These are phyloP conservation scores for Dipodascopsis uninucleata DNA, from an alignment of 805 yeast species.

Conservation along the genomic window DNA sequence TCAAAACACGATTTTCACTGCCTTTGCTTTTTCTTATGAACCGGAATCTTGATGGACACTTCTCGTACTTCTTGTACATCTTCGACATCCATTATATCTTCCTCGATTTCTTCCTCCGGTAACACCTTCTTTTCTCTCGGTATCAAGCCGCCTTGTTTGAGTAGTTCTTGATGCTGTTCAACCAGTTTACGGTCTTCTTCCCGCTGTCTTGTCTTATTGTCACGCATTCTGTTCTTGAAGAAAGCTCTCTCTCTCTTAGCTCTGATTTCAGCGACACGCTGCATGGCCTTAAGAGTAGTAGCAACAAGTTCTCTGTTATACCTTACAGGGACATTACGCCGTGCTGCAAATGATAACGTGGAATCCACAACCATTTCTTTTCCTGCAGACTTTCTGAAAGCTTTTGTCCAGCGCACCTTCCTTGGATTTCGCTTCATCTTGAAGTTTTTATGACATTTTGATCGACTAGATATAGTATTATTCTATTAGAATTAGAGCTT, in stretches of 20 bases:
- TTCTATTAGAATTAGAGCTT: constrained; percentile 2
- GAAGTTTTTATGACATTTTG: constrained; percentile 96
- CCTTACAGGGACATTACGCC: constrained; percentile 97
- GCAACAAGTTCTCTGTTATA: constrained; percentile 95
- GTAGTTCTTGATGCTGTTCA: constrained; percentile 80
- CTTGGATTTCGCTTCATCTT: constrained; percentile 98
- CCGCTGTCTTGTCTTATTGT: constrained; percentile 83
- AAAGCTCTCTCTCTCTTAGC: constrained; percentile 95
- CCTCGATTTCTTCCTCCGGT: constrained; percentile 46
- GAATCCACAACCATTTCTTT: constrained; percentile 97
- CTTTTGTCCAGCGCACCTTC: constrained; percentile 89
- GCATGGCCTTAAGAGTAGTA: constrained; percentile 91
- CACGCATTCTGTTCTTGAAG: constrained; percentile 99
- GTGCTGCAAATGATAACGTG: constrained; percentile 90
- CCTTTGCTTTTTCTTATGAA: constrained; percentile 14
- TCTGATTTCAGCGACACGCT: constrained; percentile 93
- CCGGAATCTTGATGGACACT: constrained; percentile 23
- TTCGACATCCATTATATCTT: constrained; percentile 46
- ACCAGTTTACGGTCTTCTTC: constrained; percentile 85
- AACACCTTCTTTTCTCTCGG: constrained; percentile 52
- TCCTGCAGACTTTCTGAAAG: constrained; percentile 98
- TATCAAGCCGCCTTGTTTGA: constrained; percentile 80
- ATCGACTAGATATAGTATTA: constrained; percentile 45
- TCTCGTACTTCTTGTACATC: constrained; percentile 39
- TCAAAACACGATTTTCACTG: no score